Evolutionary conservation across 169 alveolate genomes (phyloP).

Genomic region (Cryptosporidium viatorum): DNA sequence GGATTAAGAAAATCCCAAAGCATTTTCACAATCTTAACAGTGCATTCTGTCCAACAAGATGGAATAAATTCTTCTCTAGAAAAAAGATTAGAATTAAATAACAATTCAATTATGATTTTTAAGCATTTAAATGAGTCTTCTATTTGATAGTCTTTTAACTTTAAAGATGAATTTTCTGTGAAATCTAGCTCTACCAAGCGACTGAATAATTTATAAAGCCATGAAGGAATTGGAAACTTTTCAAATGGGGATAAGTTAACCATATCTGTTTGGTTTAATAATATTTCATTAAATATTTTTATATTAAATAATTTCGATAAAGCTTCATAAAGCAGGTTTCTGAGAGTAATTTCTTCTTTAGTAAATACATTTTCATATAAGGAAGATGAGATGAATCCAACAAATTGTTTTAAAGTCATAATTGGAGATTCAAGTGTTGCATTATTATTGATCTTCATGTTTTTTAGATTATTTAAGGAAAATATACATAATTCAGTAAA

Average conservation of each 20-base stretch:
- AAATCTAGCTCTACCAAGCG: not conserved
- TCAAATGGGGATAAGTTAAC: slow-evolving; percentile 25
- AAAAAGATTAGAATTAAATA: slow-evolving; percentile 16
- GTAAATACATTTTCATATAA: slow-evolving; percentile 3
- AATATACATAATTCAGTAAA: slow-evolving; percentile 5
- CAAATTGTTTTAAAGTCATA: not conserved
- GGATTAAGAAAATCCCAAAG: slow-evolving; percentile 34
- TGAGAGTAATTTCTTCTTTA: not conserved
- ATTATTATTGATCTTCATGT: not conserved
- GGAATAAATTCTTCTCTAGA: not conserved
- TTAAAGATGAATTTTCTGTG: not conserved
- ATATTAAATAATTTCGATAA: slow-evolving; percentile 6
- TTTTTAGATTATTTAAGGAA: not conserved
- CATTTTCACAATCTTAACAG: not conserved
- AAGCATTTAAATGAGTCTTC: slow-evolving; percentile 34
- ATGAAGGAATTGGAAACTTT: slow-evolving; percentile 49
- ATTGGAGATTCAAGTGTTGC: not conserved
- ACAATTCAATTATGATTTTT: slow-evolving; percentile 17
- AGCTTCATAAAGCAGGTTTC: slow-evolving; percentile 15
- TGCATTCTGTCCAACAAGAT: slow-evolving; percentile 27
- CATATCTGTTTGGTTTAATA: not conserved
- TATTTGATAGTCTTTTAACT: slow-evolving; percentile 1
- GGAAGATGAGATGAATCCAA: not conserved
- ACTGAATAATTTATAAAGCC: slow-evolving; percentile 46
- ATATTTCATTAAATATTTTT: slow-evolving; percentile 3